Percentiles rank a stretch among this genome's conserved stretches.
phyloP scores from a whole-genome alignment of 805 yeast genomes.

The Jamesozyma jinghongensis region DNA sequence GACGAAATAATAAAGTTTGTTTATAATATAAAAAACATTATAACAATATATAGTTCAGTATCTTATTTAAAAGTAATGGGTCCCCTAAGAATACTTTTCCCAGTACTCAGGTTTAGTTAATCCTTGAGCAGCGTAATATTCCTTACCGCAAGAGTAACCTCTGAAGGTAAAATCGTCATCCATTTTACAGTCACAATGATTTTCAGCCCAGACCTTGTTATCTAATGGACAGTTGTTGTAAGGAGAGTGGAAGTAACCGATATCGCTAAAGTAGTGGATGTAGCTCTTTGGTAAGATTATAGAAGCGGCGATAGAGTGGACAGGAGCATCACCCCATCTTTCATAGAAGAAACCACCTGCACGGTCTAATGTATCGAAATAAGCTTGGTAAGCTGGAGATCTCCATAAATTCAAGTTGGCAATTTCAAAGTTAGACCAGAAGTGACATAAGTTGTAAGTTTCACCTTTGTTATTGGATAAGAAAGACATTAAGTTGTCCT shows the following conservation, averaged over 20 bases:
- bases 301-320: conserved; percentile 73
- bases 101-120: conserved; percentile 53
- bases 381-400: conserved; percentile 43
- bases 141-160: conserved; percentile 58
- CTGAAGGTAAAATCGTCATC: conserved; percentile 63
- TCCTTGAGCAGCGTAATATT: conserved; percentile 44
- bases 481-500: conserved; percentile 51
- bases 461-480: conserved; percentile 53
- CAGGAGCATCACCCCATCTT: conserved; percentile 90
- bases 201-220: conserved; percentile 42
- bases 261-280: conserved; percentile 67
- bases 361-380: conserved; percentile 52
- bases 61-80: background rate
- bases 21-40: background rate
- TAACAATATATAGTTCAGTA: background rate
- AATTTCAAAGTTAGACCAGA: conserved; percentile 72
- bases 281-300: conserved; percentile 55
- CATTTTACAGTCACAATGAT: conserved; percentile 68
- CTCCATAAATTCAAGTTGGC: conserved; percentile 65
- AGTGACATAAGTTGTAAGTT: conserved; percentile 65
- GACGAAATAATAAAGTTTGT: too few species aligned
- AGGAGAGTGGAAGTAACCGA: conserved; percentile 76
- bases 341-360: conserved; percentile 76
- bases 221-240: conserved; percentile 69
- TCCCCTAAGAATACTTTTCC: conserved; percentile 40